Base-by-base conservation (phyloP, 371 early-diverging fungal genomes). In the Apophysomyces elegans region DNA sequence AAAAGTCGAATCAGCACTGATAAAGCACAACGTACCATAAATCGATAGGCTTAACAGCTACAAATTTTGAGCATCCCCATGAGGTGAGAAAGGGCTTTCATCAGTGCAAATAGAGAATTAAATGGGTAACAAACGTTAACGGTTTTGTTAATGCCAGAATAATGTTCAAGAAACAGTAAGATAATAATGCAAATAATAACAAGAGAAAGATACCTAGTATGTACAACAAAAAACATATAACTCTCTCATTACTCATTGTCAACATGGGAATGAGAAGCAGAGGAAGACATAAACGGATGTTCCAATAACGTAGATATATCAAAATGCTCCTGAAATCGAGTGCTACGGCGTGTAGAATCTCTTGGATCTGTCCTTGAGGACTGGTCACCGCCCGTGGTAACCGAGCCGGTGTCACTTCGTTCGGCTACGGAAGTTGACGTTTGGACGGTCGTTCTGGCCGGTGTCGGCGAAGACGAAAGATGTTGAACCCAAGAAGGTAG, bases 401-500 rank as follows among this genome's bases (percentile, higher is more conserved):
- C n/a, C 11, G 21, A 50, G 11, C 9, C 9, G 21, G 21, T 50
- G 21, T 26, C 21, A 21, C 21, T 21, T 5, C 54, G 7, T 50
- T 50, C 54, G 8, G 54, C 7, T 21, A 21, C 9, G 7, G 8
- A 7, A 4, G 21, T 50, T 21, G 54, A 50, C 7, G 54, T 50
- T 50, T 50, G 54, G 4, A 50, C 54, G 9, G 21, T 50, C 4
- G 54, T 50, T 26, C 9, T 26, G 54, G 21, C 21, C 4, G 54
- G 54, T 9, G 54, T 26, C 5, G n/a, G 7, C 21, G 54, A 21
- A 21, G 54, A 50, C n/a, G 54, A 50, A 26, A 50, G n/a, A 50
- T 50, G 54, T 7, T 50, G 54, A 21, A 50, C 21, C 54, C 54
- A 50, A 4, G 54, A 50, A 50, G 54, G 54, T 21, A 50, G 16